Conservation (phyloP, 257 asterid species). For the Nicotiana paniculata region DNA sequence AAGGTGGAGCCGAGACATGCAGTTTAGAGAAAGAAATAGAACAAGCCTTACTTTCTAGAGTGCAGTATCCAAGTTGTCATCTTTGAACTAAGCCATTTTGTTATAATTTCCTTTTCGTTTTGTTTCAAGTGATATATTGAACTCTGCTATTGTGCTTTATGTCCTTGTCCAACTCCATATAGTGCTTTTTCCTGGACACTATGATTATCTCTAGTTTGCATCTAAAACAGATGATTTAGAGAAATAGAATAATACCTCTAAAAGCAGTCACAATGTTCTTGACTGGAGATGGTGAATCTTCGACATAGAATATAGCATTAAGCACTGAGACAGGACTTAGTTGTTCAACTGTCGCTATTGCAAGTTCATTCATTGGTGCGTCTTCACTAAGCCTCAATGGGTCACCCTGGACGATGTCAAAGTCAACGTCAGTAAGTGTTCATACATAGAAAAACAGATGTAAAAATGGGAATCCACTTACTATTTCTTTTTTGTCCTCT, state of each 20-base stretch:
- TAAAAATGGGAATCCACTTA: conserved; percentile 7
- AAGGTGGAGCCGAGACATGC: background rate
- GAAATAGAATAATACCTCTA: conserved; percentile 50
- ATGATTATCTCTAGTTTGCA: background rate
- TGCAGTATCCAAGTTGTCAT: background rate
- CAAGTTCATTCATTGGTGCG: conserved; percentile 35
- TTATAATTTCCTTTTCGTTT: background rate
- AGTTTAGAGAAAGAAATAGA: background rate
- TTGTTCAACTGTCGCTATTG: conserved; percentile 51
- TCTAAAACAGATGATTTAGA: conserved; percentile 3
- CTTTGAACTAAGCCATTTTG: background rate
- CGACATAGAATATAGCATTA: conserved; percentile 56
- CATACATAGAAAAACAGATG: background rate
- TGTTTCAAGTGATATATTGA: background rate
- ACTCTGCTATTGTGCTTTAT: background rate
- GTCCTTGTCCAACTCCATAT: background rate
- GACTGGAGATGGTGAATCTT: conserved; percentile 87
- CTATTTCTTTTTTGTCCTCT: conserved; percentile 31
- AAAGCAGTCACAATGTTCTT: conserved; percentile 46
- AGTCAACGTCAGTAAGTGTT: conserved; percentile 18
- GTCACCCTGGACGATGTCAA: conserved; percentile 36
- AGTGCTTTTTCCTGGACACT: background rate
- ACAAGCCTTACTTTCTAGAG: too few species aligned
- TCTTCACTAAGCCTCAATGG: conserved; percentile 35
- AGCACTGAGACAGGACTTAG: conserved; percentile 97